Evolutionary conservation across 169 alveolate genomes (phyloP), one percentile per base, ranked within the genome.

Genomic region (Plasmodium ovale): DNA sequence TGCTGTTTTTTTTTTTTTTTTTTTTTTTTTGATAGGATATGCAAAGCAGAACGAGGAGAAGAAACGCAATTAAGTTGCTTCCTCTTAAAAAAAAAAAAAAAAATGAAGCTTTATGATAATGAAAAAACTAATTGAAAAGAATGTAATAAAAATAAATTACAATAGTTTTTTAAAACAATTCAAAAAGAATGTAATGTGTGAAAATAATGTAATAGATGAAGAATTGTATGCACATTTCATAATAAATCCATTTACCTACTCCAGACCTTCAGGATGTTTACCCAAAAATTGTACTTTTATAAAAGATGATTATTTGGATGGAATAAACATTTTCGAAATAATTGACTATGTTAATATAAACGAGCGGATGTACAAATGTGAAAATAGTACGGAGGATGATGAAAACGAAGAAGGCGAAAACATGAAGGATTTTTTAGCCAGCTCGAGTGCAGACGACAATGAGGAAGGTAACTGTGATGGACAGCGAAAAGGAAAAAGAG

Each of bases 161-260:
- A 47, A 85, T 27, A 56, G 37, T 19, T 85, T 85, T 85, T 54
- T 85, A 68, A 85, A 68, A 7, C 39, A 85, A 85, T 85, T 56
- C 60, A 85, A 39, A 85, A 68, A 25, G 58, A 29, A 54, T 60
- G 27, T 42, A n/a, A 47, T 27, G 16, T 54, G 49, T 37, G 67
- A 85, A 27, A 51, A 71, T 35, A 72, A 64, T 44, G 60, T 71
- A 23, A 85, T 16, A 37, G 91, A 85, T 60, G 49, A 29, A 39
- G 87, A 85, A 69, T 35, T 85, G 64, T 85, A 85, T 71, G 91
- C 67, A 42, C 87, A 85, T 71, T 85, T 85, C 51, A 68, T 85
- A 49, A 69, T 69, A 31, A 85, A 69, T 12, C 72, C 72, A 21
- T 71, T 85, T 21, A 68, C 85, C 19, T 85, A 85, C n/a, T 85